These are phyloP conservation scores for Amanita fuliginea DNA, from an alignment of 768 basidiomycete genomes.

Conservation along the genomic window DNA sequence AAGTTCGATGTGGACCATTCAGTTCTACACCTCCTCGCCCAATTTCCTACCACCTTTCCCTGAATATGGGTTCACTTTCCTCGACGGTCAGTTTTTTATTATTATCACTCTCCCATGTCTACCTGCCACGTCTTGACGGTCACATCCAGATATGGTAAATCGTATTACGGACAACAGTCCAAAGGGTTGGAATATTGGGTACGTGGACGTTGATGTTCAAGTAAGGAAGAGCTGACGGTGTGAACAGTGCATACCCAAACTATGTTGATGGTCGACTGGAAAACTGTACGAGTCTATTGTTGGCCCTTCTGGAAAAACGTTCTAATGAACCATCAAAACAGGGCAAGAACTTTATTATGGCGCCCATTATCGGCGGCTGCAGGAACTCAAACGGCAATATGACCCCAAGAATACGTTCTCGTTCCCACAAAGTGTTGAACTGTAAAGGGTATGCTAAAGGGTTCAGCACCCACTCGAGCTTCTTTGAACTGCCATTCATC, in stretches of 20 bases:
- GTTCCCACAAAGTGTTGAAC: conserved; percentile 19
- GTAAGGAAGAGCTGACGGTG: conserved; percentile 5
- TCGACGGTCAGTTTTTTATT: conserved; percentile 20
- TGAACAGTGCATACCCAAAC: conserved; percentile 21
- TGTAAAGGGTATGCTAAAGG: background rate
- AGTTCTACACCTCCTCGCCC: conserved; percentile 32
- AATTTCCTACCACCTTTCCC: conserved; percentile 28
- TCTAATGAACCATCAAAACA: conserved; percentile 2
- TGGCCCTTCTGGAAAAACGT: background rate
- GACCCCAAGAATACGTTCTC: conserved; percentile 27
- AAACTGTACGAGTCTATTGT: conserved; percentile 15
- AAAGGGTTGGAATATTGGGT: conserved; percentile 28
- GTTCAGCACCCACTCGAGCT: background rate
- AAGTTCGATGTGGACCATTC: conserved; percentile 27
- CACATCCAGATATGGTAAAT: conserved; percentile 18
- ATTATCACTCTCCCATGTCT: background rate
- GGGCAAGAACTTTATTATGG: conserved; percentile 25
- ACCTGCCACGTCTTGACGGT: background rate
- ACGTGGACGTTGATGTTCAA: no score
- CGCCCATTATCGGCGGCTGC: conserved; percentile 19
- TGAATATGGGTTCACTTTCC: conserved; percentile 26
- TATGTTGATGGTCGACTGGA: conserved; percentile 26
- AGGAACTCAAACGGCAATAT: conserved; percentile 19
- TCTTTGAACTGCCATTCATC: background rate
- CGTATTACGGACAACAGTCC: conserved; percentile 25